A percentile compares a stretch with the other conserved stretches of the same genome.
phyloP scores from a whole-genome alignment of 805 yeast genomes.

The Candida corydali region DNA sequence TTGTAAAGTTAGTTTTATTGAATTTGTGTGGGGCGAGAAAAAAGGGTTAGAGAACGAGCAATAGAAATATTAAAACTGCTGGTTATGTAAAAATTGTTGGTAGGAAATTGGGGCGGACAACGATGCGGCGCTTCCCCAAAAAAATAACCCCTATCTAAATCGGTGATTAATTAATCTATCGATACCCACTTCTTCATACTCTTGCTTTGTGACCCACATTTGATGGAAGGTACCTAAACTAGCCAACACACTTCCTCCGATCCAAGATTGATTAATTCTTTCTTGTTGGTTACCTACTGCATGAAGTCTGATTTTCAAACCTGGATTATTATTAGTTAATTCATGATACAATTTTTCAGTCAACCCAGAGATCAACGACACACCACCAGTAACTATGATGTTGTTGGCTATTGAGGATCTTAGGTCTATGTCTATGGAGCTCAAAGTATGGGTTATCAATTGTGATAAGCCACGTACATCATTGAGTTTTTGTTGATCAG shows the following conservation, averaged over 20 bases:
- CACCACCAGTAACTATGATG: slow-evolving; percentile 81
- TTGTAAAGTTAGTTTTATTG: too few species aligned
- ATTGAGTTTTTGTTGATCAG: too few species aligned
- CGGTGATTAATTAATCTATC: slow-evolving; percentile 76
- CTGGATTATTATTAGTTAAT: slow-evolving; percentile 67
- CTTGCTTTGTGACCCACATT: slow-evolving; percentile 96
- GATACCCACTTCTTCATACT: slow-evolving; percentile 84
- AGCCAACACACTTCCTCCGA: slow-evolving; percentile 86
- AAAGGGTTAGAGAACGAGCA: neutral
- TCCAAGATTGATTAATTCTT: slow-evolving; percentile 80
- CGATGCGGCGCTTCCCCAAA: neutral
- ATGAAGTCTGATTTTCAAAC: slow-evolving; percentile 78
- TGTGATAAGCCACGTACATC: slow-evolving; percentile 51
- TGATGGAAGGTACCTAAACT: slow-evolving; percentile 94
- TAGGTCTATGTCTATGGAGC: slow-evolving; percentile 71
- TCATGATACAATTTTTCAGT: slow-evolving; percentile 74
- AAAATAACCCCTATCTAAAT: too few species aligned
- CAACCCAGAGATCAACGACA: slow-evolving; percentile 75
- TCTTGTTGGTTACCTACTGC: slow-evolving; percentile 77
- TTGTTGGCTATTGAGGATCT: slow-evolving; percentile 86
- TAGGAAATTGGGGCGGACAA: neutral
- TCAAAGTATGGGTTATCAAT: slow-evolving; percentile 52
- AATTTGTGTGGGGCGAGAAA: neutral
- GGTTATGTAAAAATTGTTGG: neutral
- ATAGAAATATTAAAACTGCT: neutral